Evolutionary conservation across 768 basidiomycete species (phyloP), one percentile per base, ranked within the genome.

Genomic region (Podaxis pistillaris): DNA sequence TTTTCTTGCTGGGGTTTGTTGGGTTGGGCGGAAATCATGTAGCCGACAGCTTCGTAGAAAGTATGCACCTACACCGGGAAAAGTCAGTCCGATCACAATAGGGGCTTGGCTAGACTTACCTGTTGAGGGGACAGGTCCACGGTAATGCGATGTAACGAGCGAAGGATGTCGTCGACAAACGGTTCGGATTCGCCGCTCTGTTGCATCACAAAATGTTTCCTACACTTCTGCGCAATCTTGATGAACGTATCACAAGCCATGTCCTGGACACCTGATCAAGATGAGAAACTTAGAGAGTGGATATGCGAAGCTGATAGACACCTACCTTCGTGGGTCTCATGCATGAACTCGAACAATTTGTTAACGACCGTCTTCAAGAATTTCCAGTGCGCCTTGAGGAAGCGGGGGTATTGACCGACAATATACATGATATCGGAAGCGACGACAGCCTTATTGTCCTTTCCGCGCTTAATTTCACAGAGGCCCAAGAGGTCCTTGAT

Each of bases 191-290:
- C 97, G 63, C 94, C 94, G 8, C 94, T 90, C 74, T 99, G 97
- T 71, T 96, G 94, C 91, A 98, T 94, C 63, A 99, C 94, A 69
- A 99, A 99, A 75, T 99, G 97, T 58, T 96, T 85, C 46, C 95
- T 84, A 74, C 96, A 98, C 75, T 98, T 99, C 74, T 99, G 97
- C 24, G 97, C 94, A 68, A 99, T 99, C 78, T 98, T 99, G 81
- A 99, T 98, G 77, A 99, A 99, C 0, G 97, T 99, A 74, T 99
- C 97, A 77, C 97, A 99, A 51, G 97, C 97, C 97, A 99, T 99
- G 78, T 99, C 97, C 75, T 99, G 97, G 11, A 99, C 97, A 79
- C 96, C 94, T 93, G 67, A 46, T 66, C 33, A 61, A 41, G 19
- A 2, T 52, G 33, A 26, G 54, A 67, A 12, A 58, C 36, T n/a